Base-by-base conservation (phyloP, 2,329 filamentous ascomycete genomes). In the Scopulariopsis brevicaulis region DNA sequence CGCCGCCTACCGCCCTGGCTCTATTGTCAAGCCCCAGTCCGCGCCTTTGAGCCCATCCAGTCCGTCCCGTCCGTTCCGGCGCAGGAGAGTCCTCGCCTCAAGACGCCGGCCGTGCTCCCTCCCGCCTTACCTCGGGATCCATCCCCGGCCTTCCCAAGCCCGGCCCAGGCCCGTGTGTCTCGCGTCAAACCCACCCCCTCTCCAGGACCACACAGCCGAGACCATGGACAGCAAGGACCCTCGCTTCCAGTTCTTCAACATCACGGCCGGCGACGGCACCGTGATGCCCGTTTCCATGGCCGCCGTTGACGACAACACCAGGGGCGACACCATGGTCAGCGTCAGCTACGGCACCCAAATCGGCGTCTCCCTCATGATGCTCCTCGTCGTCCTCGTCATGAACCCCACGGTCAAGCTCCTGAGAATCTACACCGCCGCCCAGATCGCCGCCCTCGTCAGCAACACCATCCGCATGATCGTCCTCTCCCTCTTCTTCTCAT, bases 301-400 rank as follows among this genome's bases (percentile, higher is more conserved):
- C 34, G 14, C 5, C 8, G 35, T 78, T 53, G 69, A 76, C 61
- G 46, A 54, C 25, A 63, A 68, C 55, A 70, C 68, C 60, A 61
- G 64, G 25, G 65, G 67, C 34, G 66, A 68, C 48, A 60, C 69
- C 61, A 71, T 68, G 64, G 68, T 72, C 28, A 68, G 67, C 66
- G 83, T 89, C 74, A 86, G 84, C 70, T 89, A 86, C 67, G 85
- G 81, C 56, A 72, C 79, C 20, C 88, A 93, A 68, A 76, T 91
- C 56, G 89, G 89, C 34, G 82, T 86, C 25, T 82, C 81, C 53
- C 62, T 85, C 59, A 71, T 86, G 60, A 80, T 90, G 65, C 73
- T 92, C 20, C 63, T 86, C 51, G 75, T 87, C 34, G 73, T 92
- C 2, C 71, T 90, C 12, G 65, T 86, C 59, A 77, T 92, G 68